phyloP scores from a whole-genome alignment of 805 yeast species.

The Isabelozyma rhagii region DNA sequence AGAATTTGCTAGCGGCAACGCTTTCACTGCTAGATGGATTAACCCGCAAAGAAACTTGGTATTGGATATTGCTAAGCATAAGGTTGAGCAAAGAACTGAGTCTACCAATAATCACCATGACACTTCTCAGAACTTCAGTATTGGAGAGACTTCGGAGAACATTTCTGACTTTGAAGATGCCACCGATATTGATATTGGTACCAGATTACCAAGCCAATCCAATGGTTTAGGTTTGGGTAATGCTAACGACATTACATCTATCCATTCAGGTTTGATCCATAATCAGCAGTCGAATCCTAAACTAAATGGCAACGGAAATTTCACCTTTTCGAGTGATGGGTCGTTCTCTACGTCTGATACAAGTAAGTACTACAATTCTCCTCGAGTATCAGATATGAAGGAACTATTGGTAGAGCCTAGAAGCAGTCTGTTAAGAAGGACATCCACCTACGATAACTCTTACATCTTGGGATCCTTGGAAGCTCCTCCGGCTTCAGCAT shows the following conservation, averaged over 20 bases:
- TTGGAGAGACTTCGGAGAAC: conserved; percentile 6
- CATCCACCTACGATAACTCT: not conserved
- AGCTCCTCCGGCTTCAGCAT: not conserved
- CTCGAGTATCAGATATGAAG: conserved; percentile 37
- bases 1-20: conserved; percentile 24
- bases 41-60: conserved; percentile 23
- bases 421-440: not conserved
- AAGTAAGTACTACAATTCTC: conserved; percentile 14
- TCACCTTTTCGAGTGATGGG: conserved; percentile 6
- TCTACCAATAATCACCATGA: not conserved
- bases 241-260: conserved; percentile 39
- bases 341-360: conserved; percentile 14
- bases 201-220: not conserved
- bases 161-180: conserved; percentile 7
- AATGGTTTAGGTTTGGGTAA: conserved; percentile 33
- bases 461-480: not conserved
- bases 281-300: conserved; percentile 3
- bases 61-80: conserved; percentile 5
- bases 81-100: not conserved
- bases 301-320: conserved; percentile 3
- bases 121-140: not conserved
- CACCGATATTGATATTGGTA: conserved; percentile 4
- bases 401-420: conserved; percentile 11
- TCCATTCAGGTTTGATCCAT: conserved; percentile 30
- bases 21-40: conserved; percentile 28